Percentiles rank a stretch among this genome's conserved stretches.
Evolutionary conservation across 1,284 basidiomycete species (phyloP).

Genomic region (Sporisorium reilianum): DNA sequence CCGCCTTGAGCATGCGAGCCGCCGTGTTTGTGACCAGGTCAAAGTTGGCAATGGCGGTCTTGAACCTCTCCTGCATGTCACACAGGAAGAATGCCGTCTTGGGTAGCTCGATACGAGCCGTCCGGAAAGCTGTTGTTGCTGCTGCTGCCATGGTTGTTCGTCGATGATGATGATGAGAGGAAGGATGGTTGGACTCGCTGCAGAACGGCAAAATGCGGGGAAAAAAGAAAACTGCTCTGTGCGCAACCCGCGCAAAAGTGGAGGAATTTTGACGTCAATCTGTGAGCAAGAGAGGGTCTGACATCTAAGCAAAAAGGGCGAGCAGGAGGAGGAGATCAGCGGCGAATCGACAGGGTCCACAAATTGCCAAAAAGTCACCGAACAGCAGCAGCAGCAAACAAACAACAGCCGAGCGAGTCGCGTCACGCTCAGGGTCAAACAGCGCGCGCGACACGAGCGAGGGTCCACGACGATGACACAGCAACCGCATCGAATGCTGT

Average conservation of each 20-base stretch:
- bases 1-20: slow-evolving; percentile 58
- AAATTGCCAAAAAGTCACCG: neutral
- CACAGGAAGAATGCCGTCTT: slow-evolving; percentile 63
- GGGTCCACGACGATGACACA: neutral
- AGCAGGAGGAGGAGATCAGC: neutral
- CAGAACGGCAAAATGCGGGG: slow-evolving; percentile 7
- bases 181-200: neutral
- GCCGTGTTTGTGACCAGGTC: slow-evolving; percentile 52
- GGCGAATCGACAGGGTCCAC: slow-evolving; percentile 1
- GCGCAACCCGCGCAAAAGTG: neutral
- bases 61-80: slow-evolving; percentile 63
- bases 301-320: neutral
- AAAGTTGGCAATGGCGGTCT: slow-evolving; percentile 58
- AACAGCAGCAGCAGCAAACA: neutral
- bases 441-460: neutral
- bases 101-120: slow-evolving; percentile 51
- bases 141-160: slow-evolving; percentile 11
- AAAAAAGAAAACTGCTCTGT: slow-evolving; percentile 8
- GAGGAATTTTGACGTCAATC: no score
- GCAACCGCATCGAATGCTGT: slow-evolving; percentile 1
- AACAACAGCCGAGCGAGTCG: slow-evolving; percentile 1
- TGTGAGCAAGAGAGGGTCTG: neutral
- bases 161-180: neutral
- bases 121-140: slow-evolving; percentile 25
- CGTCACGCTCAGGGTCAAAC: slow-evolving; percentile 5